Conservation (phyloP, 345 rosid genomes). For the Brassica nigra region DNA sequence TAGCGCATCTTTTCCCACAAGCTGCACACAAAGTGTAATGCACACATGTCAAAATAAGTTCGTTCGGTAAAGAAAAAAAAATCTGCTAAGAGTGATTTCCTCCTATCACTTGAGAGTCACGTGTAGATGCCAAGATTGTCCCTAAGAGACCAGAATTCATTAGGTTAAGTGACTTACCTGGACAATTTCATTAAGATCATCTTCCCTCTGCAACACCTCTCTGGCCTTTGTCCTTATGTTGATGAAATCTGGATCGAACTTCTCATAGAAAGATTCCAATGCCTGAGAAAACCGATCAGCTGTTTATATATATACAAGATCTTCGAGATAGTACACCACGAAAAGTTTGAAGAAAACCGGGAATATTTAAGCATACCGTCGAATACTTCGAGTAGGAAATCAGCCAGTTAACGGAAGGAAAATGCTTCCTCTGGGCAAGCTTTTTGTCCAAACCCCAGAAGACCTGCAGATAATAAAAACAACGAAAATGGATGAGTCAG, state of each 20-base stretch:
- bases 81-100: not conserved
- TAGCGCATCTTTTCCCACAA: slow-evolving; percentile 98
- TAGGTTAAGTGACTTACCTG: slow-evolving; percentile 54
- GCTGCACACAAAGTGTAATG: slow-evolving; percentile 51
- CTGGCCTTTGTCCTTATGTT: slow-evolving; percentile 98
- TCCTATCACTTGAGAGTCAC: slow-evolving; percentile 8
- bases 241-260: slow-evolving; percentile 96
- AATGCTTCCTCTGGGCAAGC: slow-evolving; percentile 99
- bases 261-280: slow-evolving; percentile 93
- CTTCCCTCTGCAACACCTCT: slow-evolving; percentile 99
- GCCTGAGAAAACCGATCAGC: slow-evolving; percentile 55
- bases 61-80: not conserved
- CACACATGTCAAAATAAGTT: slow-evolving; percentile 16
- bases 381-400: slow-evolving; percentile 98
- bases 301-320: not conserved
- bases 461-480: slow-evolving; percentile 57
- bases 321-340: not conserved
- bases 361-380: slow-evolving; percentile 53
- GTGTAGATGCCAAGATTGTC: not conserved
- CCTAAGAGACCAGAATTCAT: slow-evolving; percentile 3
- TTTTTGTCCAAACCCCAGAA: slow-evolving; percentile 99
- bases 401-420: slow-evolving; percentile 99
- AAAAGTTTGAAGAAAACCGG: not conserved
- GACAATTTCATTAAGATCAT: slow-evolving; percentile 98
- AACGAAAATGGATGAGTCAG: slow-evolving; percentile 25